These are phyloP conservation scores for Fusarium falciforme DNA, from an alignment of 2,329 filamentous ascomycete genomes.

Conservation along the genomic window DNA sequence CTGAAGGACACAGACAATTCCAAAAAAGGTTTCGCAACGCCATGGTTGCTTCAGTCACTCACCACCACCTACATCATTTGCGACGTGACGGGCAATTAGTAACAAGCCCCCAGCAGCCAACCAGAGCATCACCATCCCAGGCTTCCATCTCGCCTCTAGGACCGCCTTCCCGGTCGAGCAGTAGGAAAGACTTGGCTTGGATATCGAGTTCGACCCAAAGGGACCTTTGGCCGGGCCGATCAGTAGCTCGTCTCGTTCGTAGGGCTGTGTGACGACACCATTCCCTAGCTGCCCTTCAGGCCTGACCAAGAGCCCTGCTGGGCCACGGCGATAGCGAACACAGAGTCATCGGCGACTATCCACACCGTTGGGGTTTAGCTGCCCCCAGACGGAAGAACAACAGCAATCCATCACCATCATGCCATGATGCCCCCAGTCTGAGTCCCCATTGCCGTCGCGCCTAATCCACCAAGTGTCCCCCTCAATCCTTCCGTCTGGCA, in stretches of 20 bases:
- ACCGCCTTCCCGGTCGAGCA: conserved; percentile 29
- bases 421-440: conserved; percentile 20
- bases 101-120: conserved; percentile 23
- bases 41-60: conserved; percentile 4
- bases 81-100: conserved; percentile 19
- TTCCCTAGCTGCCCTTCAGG: conserved; percentile 11
- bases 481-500: conserved; percentile 9
- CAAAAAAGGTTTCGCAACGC: conserved; percentile 11
- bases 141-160: conserved; percentile 34
- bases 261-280: conserved; percentile 47
- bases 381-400: background rate
- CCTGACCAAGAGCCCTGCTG: background rate
- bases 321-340: background rate
- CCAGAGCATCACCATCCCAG: conserved; percentile 25
- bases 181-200: background rate
- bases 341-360: conserved; percentile 23
- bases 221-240: conserved; percentile 39
- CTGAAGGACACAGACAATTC: background rate
- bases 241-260: conserved; percentile 36
- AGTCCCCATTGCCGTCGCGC: conserved; percentile 1
- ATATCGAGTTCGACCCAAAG: background rate
- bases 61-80: background rate
- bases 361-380: conserved; percentile 20
- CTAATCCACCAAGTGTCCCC: conserved; percentile 10
- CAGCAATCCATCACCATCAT: conserved; percentile 27